Evolutionary conservation across 352 stramenopile genomes (phyloP).

Genomic region (Globisporangium parvum): DNA sequence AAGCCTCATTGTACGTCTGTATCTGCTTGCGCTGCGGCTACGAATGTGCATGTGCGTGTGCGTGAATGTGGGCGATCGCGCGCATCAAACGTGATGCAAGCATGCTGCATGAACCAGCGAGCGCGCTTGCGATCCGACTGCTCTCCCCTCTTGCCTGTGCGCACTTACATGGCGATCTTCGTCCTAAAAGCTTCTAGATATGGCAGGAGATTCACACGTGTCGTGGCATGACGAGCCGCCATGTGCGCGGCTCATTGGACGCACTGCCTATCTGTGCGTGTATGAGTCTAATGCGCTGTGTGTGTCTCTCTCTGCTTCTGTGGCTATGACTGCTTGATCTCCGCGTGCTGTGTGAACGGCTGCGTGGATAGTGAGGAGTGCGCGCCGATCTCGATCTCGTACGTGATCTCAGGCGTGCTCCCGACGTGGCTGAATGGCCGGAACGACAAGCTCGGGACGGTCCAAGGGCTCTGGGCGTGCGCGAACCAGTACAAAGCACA

Average conservation of each 20-base stretch:
- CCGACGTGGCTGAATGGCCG: constrained; percentile 74
- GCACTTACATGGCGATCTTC: too few species aligned
- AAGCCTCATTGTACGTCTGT: constrained; percentile 57
- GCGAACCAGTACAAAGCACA: constrained; percentile 73
- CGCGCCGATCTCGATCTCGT: constrained; percentile 63
- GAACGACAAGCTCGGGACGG: constrained; percentile 83
- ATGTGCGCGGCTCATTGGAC: not conserved
- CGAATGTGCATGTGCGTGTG: too few species aligned
- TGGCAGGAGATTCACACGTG: not conserved
- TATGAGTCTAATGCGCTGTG: not conserved
- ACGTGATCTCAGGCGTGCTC: constrained; percentile 73
- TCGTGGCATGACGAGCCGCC: not conserved
- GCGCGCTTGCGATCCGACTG: too few species aligned
- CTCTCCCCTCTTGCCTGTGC: not conserved
- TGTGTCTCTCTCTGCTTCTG: not conserved
- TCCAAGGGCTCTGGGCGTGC: constrained; percentile 69
- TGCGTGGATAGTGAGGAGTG: constrained; percentile 37
- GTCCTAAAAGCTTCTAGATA: not conserved
- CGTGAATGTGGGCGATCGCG: too few species aligned
- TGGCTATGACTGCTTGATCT: not conserved
- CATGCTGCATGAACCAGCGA: too few species aligned
- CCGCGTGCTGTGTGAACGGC: not conserved
- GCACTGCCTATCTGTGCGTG: not conserved
- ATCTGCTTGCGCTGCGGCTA: not conserved
- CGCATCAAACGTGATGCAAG: too few species aligned